Evolutionary conservation across 176 grass and related monocot genomes (phyloP).

Genomic region (Paspalum vaginatum): DNA sequence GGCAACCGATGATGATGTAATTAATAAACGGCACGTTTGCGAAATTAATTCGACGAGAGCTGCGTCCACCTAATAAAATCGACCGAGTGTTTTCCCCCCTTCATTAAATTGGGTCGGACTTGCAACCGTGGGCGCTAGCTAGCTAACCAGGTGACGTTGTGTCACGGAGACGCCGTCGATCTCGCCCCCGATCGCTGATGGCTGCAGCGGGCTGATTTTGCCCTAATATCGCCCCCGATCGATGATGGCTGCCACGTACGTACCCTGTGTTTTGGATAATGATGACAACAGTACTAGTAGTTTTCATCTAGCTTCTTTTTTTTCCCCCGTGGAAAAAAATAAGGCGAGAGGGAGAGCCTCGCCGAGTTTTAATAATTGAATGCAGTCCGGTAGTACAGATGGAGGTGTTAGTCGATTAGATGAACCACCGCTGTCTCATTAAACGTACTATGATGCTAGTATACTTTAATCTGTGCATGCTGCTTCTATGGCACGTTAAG

Average conservation of each 20-base stretch:
- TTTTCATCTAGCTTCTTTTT: too few relatives aligned
- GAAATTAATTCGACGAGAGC: constrained; percentile 32
- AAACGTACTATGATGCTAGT: background rate
- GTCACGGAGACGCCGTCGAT: constrained; percentile 32
- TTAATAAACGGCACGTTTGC: constrained; percentile 35
- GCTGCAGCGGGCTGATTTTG: constrained; percentile 22
- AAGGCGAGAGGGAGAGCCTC: background rate
- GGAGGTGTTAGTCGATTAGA: background rate
- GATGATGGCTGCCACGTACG: background rate
- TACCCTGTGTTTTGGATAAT: too few relatives aligned
- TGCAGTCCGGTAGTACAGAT: background rate
- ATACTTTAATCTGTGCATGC: background rate
- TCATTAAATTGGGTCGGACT: constrained; percentile 29
- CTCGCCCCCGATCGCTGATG: background rate
- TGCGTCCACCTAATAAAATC: constrained; percentile 33
- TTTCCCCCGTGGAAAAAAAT: too few relatives aligned
- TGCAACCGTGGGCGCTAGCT: constrained; percentile 47
- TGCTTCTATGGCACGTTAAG: background rate
- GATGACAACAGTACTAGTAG: too few relatives aligned
- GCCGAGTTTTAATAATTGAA: background rate
- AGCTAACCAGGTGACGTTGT: constrained; percentile 51
- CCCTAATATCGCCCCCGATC: background rate
- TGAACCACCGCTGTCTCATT: background rate
- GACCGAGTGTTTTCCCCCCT: background rate
- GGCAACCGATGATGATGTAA: background rate